Percentiles rank a stretch among this genome's conserved stretches.
phyloP scores from a whole-genome alignment of 805 yeast genomes.

The Candida alai region DNA sequence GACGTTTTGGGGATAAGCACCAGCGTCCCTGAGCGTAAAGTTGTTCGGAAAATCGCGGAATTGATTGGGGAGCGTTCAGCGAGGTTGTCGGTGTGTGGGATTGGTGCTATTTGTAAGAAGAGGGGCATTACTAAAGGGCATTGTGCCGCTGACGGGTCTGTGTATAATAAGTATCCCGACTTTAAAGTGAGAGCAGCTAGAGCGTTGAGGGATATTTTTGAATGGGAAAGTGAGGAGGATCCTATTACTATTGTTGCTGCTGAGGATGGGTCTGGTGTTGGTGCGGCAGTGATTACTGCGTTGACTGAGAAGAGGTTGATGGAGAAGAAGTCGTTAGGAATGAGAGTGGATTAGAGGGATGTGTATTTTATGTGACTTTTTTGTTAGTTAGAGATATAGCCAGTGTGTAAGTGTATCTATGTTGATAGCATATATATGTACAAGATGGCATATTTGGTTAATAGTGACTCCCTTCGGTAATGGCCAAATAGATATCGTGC shows the following conservation, averaged over 20 bases:
- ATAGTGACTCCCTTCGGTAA: too few relatives aligned
- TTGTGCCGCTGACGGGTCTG: constrained; percentile 98
- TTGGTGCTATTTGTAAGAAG: constrained; percentile 90
- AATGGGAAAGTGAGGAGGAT: constrained; percentile 65
- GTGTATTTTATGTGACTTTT: too few relatives aligned
- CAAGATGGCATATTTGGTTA: too few relatives aligned
- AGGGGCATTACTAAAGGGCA: constrained; percentile 73
- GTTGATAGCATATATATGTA: too few relatives aligned
- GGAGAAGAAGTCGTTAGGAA: constrained; percentile 67
- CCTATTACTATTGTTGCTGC: constrained; percentile 88
- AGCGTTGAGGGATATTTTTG: constrained; percentile 85
- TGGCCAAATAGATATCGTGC: too few relatives aligned
- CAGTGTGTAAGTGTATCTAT: too few relatives aligned
- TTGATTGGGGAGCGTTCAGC: constrained; percentile 90
- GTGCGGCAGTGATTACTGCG: constrained; percentile 98
- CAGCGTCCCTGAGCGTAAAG: constrained; percentile 72
- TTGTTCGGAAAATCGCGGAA: constrained; percentile 80
- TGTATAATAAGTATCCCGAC: constrained; percentile 87
- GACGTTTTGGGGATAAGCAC: constrained; percentile 58
- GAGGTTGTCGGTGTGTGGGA: constrained; percentile 88
- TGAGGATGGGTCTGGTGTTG: constrained; percentile 98
- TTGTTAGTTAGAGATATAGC: too few relatives aligned
- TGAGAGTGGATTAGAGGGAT: too few relatives aligned
- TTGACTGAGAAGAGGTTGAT: constrained; percentile 77
- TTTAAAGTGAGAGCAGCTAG: constrained; percentile 86